A percentile compares a stretch with the other conserved stretches of the same genome.
Evolutionary conservation across 495 filamentous ascomycete species (phyloP).

Genomic region (Podospora pseudopauciseta): DNA sequence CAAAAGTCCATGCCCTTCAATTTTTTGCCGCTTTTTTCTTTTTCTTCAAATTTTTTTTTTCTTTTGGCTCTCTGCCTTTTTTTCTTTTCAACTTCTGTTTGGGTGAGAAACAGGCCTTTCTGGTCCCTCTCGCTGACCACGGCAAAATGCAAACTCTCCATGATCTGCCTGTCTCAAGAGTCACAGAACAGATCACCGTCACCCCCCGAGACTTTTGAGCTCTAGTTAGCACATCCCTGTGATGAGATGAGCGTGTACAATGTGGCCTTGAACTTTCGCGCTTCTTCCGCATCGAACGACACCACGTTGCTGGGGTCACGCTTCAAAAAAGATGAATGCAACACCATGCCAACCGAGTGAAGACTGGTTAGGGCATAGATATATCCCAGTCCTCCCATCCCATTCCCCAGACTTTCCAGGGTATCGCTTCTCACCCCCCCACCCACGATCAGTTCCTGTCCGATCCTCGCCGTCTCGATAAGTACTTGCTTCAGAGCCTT

Average conservation of each 20-base stretch:
- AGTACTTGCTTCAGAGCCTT: slow-evolving; percentile 29
- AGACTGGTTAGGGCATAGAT: neutral
- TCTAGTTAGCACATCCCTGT: neutral
- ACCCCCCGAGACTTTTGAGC: neutral
- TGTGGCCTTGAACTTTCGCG: slow-evolving; percentile 1
- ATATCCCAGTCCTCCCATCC: neutral
- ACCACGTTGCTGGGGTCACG: slow-evolving; percentile 8
- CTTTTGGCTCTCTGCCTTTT: neutral
- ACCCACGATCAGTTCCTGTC: slow-evolving; percentile 39
- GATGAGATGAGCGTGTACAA: neutral
- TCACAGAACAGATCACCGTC: neutral
- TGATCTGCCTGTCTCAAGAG: neutral
- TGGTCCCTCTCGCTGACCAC: neutral
- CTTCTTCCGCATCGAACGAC: slow-evolving; percentile 19
- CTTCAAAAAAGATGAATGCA: slow-evolving; percentile 37
- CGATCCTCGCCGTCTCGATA: slow-evolving; percentile 9
- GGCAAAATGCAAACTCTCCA: neutral
- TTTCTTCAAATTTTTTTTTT: neutral
- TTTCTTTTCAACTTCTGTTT: neutral
- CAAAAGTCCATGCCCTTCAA: neutral
- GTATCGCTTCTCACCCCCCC: slow-evolving; percentile 40
- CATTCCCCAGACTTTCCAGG: slow-evolving; percentile 20
- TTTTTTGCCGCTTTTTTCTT: neutral
- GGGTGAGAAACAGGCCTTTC: neutral
- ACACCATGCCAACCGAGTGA: slow-evolving; percentile 10